Evolutionary conservation across 2,329 filamentous ascomycete genomes (phyloP), one percentile per base, ranked within the genome.

Genomic region (Pseudopyricularia cyperi): DNA sequence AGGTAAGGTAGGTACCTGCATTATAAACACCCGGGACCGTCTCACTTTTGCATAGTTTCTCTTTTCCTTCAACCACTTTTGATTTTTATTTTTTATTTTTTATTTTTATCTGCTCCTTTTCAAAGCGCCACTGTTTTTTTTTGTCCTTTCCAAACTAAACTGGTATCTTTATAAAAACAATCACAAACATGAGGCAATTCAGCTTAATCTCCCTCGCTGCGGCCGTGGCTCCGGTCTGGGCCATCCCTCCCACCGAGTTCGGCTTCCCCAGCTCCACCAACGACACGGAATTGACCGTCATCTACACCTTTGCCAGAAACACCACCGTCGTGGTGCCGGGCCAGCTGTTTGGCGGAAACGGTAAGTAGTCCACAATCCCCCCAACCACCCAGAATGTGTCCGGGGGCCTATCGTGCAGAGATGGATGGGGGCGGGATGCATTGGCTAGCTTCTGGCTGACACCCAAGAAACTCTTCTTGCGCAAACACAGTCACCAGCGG

Each of bases 231-330:
- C 54, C 52, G 15, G 54, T 48, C 7, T 44, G 52, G 54, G 48
- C 54, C n/a, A 52, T 54, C 17, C 53, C 51, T 3, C 53, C 53
- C 12, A 51, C 50, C 6, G 49, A 39, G 19, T 54, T 54, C 35
- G 51, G 51, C 1, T 52, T 54, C 8, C 53, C 53, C 11, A 48
- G 39, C 19, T 46, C 37, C 30, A 48, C 46, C 51, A 50, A 54
- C 15, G 44, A 54, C 37, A 47, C 42, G 3, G 51, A 49, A 17
- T 34, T 52, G 9, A 50, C 32, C 24, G 53, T 54, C n/a, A 22
- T 35, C 30, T 54, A 54, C 22, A 52, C 37, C n/a, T 46, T 54
- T 26, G 22, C 26, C 30, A 50, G 51, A 11, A 54, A 54, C 30
- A 50, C 47, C 28, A 54, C 53, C 5, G 33, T 48, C n/a, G 51